Conservation (phyloP, 768 basidiomycete genomes). For the Trametes gibbosa region DNA sequence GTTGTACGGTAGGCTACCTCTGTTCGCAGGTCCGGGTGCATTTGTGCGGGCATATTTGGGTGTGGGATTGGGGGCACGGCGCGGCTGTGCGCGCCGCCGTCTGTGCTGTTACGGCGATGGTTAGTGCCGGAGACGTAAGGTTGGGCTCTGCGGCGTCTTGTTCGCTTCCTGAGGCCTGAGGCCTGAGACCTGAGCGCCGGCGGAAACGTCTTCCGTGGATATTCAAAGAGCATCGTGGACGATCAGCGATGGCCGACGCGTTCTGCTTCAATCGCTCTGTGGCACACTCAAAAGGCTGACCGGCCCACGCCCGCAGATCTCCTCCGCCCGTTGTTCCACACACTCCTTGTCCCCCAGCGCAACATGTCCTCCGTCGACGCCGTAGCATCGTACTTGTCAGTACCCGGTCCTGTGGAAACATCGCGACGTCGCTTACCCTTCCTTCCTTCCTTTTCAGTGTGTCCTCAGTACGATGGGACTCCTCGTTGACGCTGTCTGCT, state of each 20-base stretch:
- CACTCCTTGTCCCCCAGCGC: not conserved
- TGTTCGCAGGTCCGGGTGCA: not conserved
- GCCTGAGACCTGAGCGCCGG: no score
- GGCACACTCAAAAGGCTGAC: not conserved
- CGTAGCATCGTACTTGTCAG: not conserved
- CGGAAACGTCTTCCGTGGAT: not conserved
- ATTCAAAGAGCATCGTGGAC: not conserved
- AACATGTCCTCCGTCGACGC: not conserved
- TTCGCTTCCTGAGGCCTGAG: no score
- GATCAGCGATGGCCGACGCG: not conserved
- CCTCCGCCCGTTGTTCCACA: not conserved
- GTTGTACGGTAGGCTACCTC: not conserved
- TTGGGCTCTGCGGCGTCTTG: not conserved
- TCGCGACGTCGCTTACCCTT: not conserved
- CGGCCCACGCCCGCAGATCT: not conserved
- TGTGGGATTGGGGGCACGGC: not conserved
- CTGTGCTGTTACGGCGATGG: not conserved
- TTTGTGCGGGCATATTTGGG: not conserved
- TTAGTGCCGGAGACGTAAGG: not conserved
- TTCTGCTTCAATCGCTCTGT: not conserved
- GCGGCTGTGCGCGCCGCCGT: not conserved
- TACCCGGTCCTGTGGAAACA: not conserved
- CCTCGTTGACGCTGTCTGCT: conserved; percentile 2
- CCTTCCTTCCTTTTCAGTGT: not conserved
- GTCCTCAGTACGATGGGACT: conserved; percentile 2